Evolutionary conservation across 2,329 filamentous ascomycete species (phyloP).

Genomic region (Trichophyton benhamiae): DNA sequence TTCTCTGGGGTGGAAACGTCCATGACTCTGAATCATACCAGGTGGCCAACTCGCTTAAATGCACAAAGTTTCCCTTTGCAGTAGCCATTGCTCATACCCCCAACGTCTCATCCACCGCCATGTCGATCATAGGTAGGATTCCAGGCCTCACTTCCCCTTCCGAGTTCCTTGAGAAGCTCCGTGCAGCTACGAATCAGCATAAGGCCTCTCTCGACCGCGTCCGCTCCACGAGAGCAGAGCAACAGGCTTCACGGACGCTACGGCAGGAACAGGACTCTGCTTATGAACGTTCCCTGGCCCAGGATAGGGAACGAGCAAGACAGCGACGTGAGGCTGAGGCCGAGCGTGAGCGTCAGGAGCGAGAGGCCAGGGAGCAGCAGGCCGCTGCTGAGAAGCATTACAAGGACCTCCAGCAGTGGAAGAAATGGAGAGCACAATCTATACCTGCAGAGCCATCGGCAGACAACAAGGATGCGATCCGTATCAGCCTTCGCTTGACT

Average conservation of each 20-base stretch:
- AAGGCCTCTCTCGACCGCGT: slow-evolving; percentile 61
- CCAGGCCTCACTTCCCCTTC: slow-evolving; percentile 57
- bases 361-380: slow-evolving; percentile 52
- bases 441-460: slow-evolving; percentile 56
- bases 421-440: slow-evolving; percentile 58
- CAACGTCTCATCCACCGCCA: slow-evolving; percentile 67
- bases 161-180: slow-evolving; percentile 65
- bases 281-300: slow-evolving; percentile 81
- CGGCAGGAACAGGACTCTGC: slow-evolving; percentile 84
- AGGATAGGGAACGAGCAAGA: slow-evolving; percentile 72
- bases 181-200: slow-evolving; percentile 60
- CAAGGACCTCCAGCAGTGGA: slow-evolving; percentile 57
- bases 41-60: slow-evolving; percentile 72
- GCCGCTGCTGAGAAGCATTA: slow-evolving; percentile 47
- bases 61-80: slow-evolving; percentile 85
- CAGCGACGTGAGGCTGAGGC: slow-evolving; percentile 64
- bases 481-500: slow-evolving; percentile 51
- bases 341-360: slow-evolving; percentile 48
- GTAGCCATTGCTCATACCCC: slow-evolving; percentile 80
- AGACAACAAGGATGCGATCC: slow-evolving; percentile 55
- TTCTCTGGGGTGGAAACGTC: slow-evolving; percentile 88
- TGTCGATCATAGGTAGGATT: slow-evolving; percentile 77
- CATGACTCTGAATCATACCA: slow-evolving; percentile 91
- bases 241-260: slow-evolving; percentile 67
- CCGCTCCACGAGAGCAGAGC: slow-evolving; percentile 63